Evolutionary conservation across 83 land plant genomes (phyloP), one percentile per base, ranked within the genome.

Genomic region (Picea abies): DNA sequence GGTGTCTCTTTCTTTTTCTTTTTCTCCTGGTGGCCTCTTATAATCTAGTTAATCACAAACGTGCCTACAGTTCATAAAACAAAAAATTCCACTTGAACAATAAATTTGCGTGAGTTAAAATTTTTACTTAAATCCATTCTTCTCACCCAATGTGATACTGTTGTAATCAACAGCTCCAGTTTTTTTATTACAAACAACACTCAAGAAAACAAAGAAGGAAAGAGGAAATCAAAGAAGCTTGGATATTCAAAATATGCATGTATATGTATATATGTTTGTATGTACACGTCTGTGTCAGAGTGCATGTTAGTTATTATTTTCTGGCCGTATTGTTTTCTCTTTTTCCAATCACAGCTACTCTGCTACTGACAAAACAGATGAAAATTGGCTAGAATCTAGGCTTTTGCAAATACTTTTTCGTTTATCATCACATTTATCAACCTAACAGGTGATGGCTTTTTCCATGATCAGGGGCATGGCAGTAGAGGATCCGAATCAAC

Each of bases 381-480:
- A 29, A 29, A 29, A 7, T 68, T 1, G 4, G 20, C 5, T 37
- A 71, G 22, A 71, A 20, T 39, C 20, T 37, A 71, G 23, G 22
- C 20, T 71, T 71, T 32, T 6, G 44, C 47, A 41, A 71, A 20
- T 47, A 20, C 41, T 71, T 19, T 32, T 71, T 41, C 20, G 41
- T 39, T 39, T 41, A 71, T 37, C 10, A 71, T 20, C 20, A 17
- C 41, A 39, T 71, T 6, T 7, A 7, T 32, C 44, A n/a, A 41
- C 5, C 76, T 71, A 71, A 71, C 49, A 17, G 9, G 49, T 6
- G 22, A 71, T 17, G 76, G n/a, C 12, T 52, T 22, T 77, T 12
- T 77, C 6, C 25, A 77, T 56, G 10, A n/a, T 65, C 85, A 94
- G 97, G 89, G 99, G 99, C 32, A 93, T 96, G 94, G 98, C 94